phyloP scores from a whole-genome alignment of 1,139 yeast species.

The Zygoascus sp. region DNA sequence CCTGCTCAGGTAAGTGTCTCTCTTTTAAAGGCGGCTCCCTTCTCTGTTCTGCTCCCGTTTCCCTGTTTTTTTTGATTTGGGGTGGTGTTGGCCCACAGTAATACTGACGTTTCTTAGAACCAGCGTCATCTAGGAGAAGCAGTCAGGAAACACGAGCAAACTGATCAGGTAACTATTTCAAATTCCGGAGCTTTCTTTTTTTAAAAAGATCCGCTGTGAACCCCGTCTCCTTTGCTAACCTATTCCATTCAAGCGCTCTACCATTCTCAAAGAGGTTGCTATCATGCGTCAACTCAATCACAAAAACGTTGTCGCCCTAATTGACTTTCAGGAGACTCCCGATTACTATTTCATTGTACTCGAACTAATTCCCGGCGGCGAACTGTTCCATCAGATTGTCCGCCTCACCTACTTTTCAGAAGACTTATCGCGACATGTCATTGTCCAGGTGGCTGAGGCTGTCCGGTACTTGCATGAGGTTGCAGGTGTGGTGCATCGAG shows the following conservation, averaged over 20 bases:
- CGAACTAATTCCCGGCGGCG: slow-evolving; percentile 90
- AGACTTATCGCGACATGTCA: slow-evolving; percentile 76
- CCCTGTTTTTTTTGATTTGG: too few species aligned
- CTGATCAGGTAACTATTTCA: slow-evolving; percentile 29
- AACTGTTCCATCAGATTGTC: slow-evolving; percentile 88
- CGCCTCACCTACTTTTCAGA: slow-evolving; percentile 88
- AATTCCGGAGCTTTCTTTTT: neutral
- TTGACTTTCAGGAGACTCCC: slow-evolving; percentile 61
- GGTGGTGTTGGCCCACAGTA: too few species aligned
- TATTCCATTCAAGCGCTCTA: slow-evolving; percentile 39
- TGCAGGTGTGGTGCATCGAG: slow-evolving; percentile 88
- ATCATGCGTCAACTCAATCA: slow-evolving; percentile 74
- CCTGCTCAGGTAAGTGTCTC: slow-evolving; percentile 36
- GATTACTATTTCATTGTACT: slow-evolving; percentile 73
- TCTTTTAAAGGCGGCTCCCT: neutral
- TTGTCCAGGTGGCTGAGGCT: slow-evolving; percentile 78
- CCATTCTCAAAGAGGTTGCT: slow-evolving; percentile 76
- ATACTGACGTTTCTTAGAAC: slow-evolving; percentile 10
- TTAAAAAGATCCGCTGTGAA: neutral
- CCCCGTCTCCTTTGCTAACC: slow-evolving; percentile 13
- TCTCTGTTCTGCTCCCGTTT: too few species aligned
- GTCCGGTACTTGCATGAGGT: slow-evolving; percentile 75
- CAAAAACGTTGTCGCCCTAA: slow-evolving; percentile 64
- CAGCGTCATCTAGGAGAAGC: slow-evolving; percentile 26
- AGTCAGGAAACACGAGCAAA: slow-evolving; percentile 29